A percentile compares a stretch with the other conserved stretches of the same genome.
Conservation (phyloP, 768 basidiomycete genomes). For the Mycena rebaudengoi region DNA sequence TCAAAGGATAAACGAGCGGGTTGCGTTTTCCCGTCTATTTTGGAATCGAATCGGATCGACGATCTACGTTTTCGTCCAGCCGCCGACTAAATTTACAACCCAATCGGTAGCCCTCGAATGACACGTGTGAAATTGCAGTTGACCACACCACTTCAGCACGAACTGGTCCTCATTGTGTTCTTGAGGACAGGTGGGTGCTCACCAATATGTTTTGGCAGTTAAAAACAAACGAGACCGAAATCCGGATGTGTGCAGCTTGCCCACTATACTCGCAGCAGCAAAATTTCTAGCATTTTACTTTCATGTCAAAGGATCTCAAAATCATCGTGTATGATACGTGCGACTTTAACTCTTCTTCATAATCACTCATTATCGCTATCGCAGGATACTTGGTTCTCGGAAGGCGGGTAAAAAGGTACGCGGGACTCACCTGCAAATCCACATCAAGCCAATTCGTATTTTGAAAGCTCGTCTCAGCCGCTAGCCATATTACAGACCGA, state of each 20-base stretch:
- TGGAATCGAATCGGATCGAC: background rate
- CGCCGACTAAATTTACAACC: conserved; percentile 1
- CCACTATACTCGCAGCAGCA: background rate
- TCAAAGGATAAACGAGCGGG: background rate
- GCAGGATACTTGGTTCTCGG: conserved; percentile 9
- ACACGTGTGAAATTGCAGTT: background rate
- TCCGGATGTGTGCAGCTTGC: background rate
- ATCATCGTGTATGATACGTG: conserved; percentile 7
- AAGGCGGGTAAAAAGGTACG: conserved; percentile 9
- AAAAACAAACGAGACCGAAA: conserved; percentile 5
- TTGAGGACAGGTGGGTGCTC: background rate
- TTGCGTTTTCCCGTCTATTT: background rate
- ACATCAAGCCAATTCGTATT: background rate
- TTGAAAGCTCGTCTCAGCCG: background rate
- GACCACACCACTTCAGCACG: background rate
- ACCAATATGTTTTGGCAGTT: background rate
- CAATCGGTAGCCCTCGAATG: background rate
- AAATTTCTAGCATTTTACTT: background rate
- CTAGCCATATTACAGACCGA: conserved; percentile 1
- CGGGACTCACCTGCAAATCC: background rate
- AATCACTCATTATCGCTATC: background rate
- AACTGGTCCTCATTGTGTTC: background rate
- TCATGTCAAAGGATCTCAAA: background rate
- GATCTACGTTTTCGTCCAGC: background rate
- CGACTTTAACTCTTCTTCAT: background rate